Percentiles rank a stretch among this genome's conserved stretches.
Conservation (phyloP, 2,329 filamentous ascomycete species). For the Pseudopithomyces maydicus region DNA sequence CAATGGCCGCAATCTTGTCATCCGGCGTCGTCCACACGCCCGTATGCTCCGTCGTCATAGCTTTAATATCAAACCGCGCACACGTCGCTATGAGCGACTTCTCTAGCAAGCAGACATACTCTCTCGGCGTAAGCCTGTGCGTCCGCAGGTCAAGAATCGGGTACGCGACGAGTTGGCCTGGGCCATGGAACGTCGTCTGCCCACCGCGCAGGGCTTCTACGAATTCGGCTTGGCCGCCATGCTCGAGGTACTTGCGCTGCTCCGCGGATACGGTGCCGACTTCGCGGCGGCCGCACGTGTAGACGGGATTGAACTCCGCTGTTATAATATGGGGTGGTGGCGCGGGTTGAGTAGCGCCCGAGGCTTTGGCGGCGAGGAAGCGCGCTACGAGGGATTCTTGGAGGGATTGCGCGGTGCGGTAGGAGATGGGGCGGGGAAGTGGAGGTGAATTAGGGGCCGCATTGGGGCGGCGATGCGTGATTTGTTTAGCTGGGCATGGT, state of each 20-base stretch:
- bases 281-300: conserved; percentile 89
- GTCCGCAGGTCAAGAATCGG: conserved; percentile 81
- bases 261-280: conserved; percentile 52
- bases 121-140: conserved; percentile 70
- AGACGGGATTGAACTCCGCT: conserved; percentile 81
- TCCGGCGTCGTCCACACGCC: conserved; percentile 72
- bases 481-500: not conserved
- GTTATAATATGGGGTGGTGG: conserved; percentile 74
- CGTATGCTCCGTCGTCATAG: conserved; percentile 73
- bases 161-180: conserved; percentile 91
- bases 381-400: conserved; percentile 62
- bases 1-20: conserved; percentile 84
- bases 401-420: conserved; percentile 59
- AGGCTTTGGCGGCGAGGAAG: conserved; percentile 66
- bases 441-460: conserved; percentile 66
- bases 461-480: conserved; percentile 41
- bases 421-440: conserved; percentile 60
- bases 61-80: conserved; percentile 62
- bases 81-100: conserved; percentile 73
- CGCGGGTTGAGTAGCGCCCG: conserved; percentile 43
- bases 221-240: conserved; percentile 61
- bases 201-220: conserved; percentile 80
- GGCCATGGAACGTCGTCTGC: conserved; percentile 92
- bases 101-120: conserved; percentile 81
- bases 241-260: conserved; percentile 52